A percentile compares a stretch with the other conserved stretches of the same genome.
These are phyloP conservation scores for Hortaea werneckii DNA, from an alignment of 2,329 filamentous ascomycete species.

Conservation along the genomic window DNA sequence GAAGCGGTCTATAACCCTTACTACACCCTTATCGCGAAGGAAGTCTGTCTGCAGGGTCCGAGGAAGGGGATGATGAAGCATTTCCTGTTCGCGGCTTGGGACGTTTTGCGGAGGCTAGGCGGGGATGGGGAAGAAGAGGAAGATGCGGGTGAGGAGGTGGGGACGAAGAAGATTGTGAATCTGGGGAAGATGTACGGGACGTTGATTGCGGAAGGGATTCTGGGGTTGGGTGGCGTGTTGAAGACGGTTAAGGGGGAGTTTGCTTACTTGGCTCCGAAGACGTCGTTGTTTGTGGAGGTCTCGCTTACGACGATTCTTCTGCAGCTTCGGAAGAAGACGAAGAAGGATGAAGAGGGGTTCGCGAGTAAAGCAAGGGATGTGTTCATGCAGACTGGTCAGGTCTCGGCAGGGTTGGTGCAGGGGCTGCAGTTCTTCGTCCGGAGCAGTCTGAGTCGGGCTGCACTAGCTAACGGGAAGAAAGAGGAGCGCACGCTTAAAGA, in stretches of 20 bases:
- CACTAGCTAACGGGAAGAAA: slow-evolving; percentile 37
- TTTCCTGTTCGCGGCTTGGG: slow-evolving; percentile 81
- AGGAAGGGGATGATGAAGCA: slow-evolving; percentile 58
- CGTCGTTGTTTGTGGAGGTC: slow-evolving; percentile 68
- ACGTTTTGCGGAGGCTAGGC: slow-evolving; percentile 73
- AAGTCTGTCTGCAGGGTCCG: slow-evolving; percentile 59
- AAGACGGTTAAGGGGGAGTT: slow-evolving; percentile 59
- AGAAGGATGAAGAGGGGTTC: slow-evolving; percentile 32
- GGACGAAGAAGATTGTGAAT: slow-evolving; percentile 53
- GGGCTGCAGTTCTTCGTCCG: slow-evolving; percentile 72
- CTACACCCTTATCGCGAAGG: slow-evolving; percentile 75
- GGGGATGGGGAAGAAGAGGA: slow-evolving; percentile 56
- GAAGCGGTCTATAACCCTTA: slow-evolving; percentile 86
- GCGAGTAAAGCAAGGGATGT: slow-evolving; percentile 53
- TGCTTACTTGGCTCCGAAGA: slow-evolving; percentile 58
- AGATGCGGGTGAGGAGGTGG: slow-evolving; percentile 40
- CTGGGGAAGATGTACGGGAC: slow-evolving; percentile 56
- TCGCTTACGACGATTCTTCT: slow-evolving; percentile 67
- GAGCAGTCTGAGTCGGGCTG: slow-evolving; percentile 61
- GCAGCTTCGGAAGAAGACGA: slow-evolving; percentile 31
- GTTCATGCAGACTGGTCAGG: slow-evolving; percentile 45
- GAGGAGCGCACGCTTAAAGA: slow-evolving; percentile 43
- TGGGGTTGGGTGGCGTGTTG: slow-evolving; percentile 45
- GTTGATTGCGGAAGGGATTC: slow-evolving; percentile 49
- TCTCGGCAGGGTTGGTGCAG: slow-evolving; percentile 55